These are phyloP conservation scores for Boechera stricta DNA, from an alignment of 345 rosid species.

Conservation along the genomic window DNA sequence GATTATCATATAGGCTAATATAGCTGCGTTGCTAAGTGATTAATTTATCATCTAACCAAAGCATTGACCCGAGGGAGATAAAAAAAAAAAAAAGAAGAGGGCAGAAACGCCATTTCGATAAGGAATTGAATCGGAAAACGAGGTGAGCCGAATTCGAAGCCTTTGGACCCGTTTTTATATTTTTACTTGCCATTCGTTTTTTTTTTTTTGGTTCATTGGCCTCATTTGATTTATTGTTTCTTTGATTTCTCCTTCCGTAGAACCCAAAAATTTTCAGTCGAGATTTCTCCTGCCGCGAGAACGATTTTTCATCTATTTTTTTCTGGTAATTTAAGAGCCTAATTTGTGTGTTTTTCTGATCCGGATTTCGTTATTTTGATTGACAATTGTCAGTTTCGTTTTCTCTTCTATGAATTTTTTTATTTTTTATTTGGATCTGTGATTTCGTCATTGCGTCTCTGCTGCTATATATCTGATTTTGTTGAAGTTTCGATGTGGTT, in stretches of 20 bases:
- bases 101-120: neutral
- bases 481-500: neutral
- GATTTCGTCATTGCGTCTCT: neutral
- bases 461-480: neutral
- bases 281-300: neutral
- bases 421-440: neutral
- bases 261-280: neutral
- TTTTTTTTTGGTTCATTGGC: neutral
- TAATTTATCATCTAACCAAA: too few relatives aligned
- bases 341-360: neutral
- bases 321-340: neutral
- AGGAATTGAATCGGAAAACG: constrained; percentile 37
- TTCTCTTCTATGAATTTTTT: neutral
- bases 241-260: neutral
- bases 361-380: neutral
- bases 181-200: constrained; percentile 2
- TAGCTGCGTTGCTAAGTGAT: too few relatives aligned
- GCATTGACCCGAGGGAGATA: too few relatives aligned
- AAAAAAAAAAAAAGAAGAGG: neutral
- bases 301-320: neutral
- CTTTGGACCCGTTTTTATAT: constrained; percentile 37
- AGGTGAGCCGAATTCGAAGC: constrained; percentile 36
- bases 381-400: constrained; percentile 28
- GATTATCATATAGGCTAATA: too few relatives aligned
- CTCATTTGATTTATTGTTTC: neutral